Evolutionary conservation across 345 rosid species (phyloP).

Genomic region (Barbarea vulgaris): DNA sequence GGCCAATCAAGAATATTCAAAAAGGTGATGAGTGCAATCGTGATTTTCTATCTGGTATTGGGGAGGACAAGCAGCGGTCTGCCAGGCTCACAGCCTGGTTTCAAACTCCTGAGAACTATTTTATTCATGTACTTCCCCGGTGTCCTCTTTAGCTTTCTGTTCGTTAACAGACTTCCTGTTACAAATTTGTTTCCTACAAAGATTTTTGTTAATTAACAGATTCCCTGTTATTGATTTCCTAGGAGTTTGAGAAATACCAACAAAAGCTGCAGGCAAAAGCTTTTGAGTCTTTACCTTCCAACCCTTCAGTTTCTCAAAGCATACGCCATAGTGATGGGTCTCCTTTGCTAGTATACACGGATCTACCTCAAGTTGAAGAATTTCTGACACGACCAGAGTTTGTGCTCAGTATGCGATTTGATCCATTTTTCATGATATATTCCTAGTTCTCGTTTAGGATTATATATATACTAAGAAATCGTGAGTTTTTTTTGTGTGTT

Average conservation of each 20-base stretch:
- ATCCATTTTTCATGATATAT: constrained; percentile 22
- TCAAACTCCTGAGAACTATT: constrained; percentile 76
- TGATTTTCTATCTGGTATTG: constrained; percentile 83
- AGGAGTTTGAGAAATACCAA: constrained; percentile 74
- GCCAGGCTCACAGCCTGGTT: constrained; percentile 95
- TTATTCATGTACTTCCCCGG: constrained; percentile 57
- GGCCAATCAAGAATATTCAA: constrained; percentile 67
- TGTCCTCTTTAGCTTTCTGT: neutral
- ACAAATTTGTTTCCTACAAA: neutral
- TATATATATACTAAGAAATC: neutral
- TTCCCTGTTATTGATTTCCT: constrained; percentile 31
- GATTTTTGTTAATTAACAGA: constrained; percentile 27
- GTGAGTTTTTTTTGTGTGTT: neutral
- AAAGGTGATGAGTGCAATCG: constrained; percentile 83
- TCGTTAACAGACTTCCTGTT: constrained; percentile 9
- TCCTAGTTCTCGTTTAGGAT: constrained; percentile 14
- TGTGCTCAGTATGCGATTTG: constrained; percentile 63
- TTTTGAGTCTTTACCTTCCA: constrained; percentile 38
- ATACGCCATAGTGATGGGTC: constrained; percentile 50
- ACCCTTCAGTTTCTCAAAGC: constrained; percentile 46
- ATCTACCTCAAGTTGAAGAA: constrained; percentile 88
- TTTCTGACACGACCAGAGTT: constrained; percentile 81
- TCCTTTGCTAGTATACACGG: constrained; percentile 72
- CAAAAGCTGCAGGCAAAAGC: constrained; percentile 50
- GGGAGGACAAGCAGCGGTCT: constrained; percentile 93